Percentiles rank a stretch among this genome's conserved stretches.
These are phyloP conservation scores for Rhinocladiella similis DNA, from an alignment of 2,329 filamentous ascomycete genomes.

Conservation along the genomic window DNA sequence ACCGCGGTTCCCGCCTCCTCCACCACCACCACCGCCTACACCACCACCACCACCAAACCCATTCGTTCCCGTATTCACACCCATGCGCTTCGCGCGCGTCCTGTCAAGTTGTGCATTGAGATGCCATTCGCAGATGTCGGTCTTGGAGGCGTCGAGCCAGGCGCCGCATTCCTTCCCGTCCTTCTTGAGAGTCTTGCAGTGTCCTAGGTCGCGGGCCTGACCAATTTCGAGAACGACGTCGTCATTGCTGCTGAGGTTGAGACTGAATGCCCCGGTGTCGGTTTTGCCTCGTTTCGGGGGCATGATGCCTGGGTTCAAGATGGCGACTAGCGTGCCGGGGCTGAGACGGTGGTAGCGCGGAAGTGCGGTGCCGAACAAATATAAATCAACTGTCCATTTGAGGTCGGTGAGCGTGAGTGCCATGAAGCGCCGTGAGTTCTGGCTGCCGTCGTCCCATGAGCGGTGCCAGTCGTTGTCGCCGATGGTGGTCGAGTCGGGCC, in stretches of 20 bases:
- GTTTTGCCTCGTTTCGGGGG: constrained; percentile 73
- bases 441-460: constrained; percentile 56
- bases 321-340: constrained; percentile 85
- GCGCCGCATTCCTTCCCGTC: constrained; percentile 76
- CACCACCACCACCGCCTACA: constrained; percentile 27
- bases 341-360: constrained; percentile 92
- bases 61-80: constrained; percentile 71
- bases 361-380: constrained; percentile 88
- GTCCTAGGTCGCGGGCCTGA: constrained; percentile 78
- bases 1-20: constrained; percentile 32
- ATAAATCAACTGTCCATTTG: constrained; percentile 87
- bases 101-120: constrained; percentile 78
- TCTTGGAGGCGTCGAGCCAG: constrained; percentile 88
- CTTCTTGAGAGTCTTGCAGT: constrained; percentile 80
- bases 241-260: constrained; percentile 80
- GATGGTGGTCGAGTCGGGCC: constrained; percentile 41
- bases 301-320: constrained; percentile 89
- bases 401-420: constrained; percentile 84
- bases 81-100: constrained; percentile 67
- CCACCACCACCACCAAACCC: constrained; percentile 41
- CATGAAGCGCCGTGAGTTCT: constrained; percentile 81
- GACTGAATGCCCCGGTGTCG: constrained; percentile 79
- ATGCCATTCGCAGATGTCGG: constrained; percentile 90
- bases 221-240: constrained; percentile 92
- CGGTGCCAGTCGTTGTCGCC: constrained; percentile 38